Evolutionary conservation across 306 rosid genomes (phyloP), one percentile per base, ranked within the genome.

Genomic region (Vigna nakashimae): DNA sequence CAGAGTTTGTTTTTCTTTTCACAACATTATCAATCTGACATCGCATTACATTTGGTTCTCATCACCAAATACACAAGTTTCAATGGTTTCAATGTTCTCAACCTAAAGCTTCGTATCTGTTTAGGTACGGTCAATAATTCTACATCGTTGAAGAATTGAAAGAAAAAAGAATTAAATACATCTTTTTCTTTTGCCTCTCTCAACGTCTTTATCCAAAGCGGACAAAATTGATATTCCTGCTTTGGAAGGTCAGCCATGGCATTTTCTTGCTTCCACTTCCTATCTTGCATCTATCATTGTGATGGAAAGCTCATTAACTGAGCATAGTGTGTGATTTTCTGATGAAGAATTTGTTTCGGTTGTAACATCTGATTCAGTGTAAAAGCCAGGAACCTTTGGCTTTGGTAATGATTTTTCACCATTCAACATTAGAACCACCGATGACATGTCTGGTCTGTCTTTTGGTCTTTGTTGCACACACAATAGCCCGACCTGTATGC

Each of bases 391-490:
- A 52, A 9, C 18, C 17, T 45, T 73, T 24, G 78, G 78, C 11
- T 16, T 14, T 2, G 68, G 68, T 45, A 73, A 58, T 58, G n/a
- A 28, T 45, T 73, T 42, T 0, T 73, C 78, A 58, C 78, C 51
- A 65, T 65, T 53, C 15, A 76, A 28, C 80, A 65, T 76, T 8
- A 65, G 7, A 36, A 65, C 46, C 17, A 76, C 80, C 14, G 65
- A 36, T 7, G 80, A 76, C 55, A 76, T 65, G 28, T 52, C 38
- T 3, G 80, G 80, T 18, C 80, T 76, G n/a, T 65, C 80, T 17
- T 52, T 14, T 53, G 82, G n/a, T 26, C 28, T 40, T 18, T 65
- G 26, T 36, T 77, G 73, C 4, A 63, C 73, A 5, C 83, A 71
- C 13, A 80, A 20, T 13, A 80, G 36, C 2, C 79, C 79, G 0